Conservation (phyloP, 305 asterid genomes). For the Fraxinus sp. region DNA sequence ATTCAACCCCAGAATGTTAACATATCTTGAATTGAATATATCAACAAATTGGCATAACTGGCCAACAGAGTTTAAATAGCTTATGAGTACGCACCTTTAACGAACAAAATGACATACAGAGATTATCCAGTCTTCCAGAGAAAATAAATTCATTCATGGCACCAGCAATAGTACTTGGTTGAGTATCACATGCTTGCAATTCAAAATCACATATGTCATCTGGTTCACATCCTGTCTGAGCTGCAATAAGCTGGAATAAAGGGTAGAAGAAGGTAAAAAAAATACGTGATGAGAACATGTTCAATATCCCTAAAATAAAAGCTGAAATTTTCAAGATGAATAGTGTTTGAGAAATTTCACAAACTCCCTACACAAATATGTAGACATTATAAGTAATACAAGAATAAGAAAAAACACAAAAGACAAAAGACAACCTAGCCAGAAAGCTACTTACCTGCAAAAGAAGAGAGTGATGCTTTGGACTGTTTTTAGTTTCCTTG, state of each 20-base stretch:
- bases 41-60: not conserved
- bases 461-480: constrained; percentile 79
- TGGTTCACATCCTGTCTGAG: constrained; percentile 66
- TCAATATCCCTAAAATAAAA: constrained; percentile 3
- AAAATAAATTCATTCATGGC: constrained; percentile 85
- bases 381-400: not conserved
- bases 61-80: not conserved
- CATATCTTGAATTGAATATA: not conserved
- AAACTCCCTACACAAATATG: not conserved
- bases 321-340: not conserved
- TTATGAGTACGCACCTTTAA: constrained; percentile 54
- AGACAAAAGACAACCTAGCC: constrained; percentile 1
- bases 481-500: constrained; percentile 29
- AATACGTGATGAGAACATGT: constrained; percentile 10
- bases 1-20: not conserved
- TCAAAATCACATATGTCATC: constrained; percentile 87
- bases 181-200: constrained; percentile 93
- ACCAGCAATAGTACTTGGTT: constrained; percentile 81
- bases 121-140: constrained; percentile 94
- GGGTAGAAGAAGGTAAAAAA: not conserved
- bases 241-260: constrained; percentile 52
- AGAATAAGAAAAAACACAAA: not conserved
- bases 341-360: not conserved
- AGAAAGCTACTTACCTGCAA: constrained; percentile 51
- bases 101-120: constrained; percentile 94